Percentiles rank a stretch among this genome's conserved stretches.
These are phyloP conservation scores for Trichaptum fuscoviolaceum DNA, from an alignment of 768 basidiomycete genomes.

Conservation along the genomic window DNA sequence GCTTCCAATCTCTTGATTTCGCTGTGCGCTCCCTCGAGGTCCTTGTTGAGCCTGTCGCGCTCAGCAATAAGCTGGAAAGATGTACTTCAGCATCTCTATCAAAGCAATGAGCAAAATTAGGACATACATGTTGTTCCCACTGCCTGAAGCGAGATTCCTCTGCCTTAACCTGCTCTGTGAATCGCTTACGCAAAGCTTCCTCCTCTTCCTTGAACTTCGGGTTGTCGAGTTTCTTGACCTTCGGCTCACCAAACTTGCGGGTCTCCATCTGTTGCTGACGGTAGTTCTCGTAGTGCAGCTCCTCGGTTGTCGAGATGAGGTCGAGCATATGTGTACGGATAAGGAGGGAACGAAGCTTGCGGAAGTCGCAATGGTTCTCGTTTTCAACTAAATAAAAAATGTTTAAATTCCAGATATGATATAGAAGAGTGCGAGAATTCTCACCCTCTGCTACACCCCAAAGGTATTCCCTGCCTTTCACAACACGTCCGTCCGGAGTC, in stretches of 20 bases:
- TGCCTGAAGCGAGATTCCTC: conserved; percentile 98
- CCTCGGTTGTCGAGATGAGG: conserved; percentile 93
- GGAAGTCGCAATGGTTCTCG: conserved; percentile 99
- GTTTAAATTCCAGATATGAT: background rate
- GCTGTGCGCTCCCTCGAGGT: conserved; percentile 88
- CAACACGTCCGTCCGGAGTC: conserved; percentile 83
- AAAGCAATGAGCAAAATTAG: conserved; percentile 8
- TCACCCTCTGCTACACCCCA: conserved; percentile 99
- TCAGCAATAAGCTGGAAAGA: conserved; percentile 84
- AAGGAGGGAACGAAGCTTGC: conserved; percentile 89
- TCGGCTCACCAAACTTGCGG: conserved; percentile 96
- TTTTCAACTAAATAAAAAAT: conserved; percentile 71
- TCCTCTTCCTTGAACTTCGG: conserved; percentile 99
- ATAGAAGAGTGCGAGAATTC: conserved; percentile 16
- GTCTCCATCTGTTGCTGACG: conserved; percentile 99
- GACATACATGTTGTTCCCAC: conserved; percentile 95
- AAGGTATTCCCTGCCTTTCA: conserved; percentile 97
- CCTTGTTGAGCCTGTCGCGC: conserved; percentile 98
- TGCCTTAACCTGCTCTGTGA: conserved; percentile 99
- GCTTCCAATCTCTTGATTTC: conserved; percentile 88
- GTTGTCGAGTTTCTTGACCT: conserved; percentile 98
- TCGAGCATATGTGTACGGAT: conserved; percentile 99
- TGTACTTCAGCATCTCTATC: conserved; percentile 6
- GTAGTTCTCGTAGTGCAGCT: conserved; percentile 96
- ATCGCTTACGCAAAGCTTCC: conserved; percentile 91